Evolutionary conservation across 139 green algal genomes (phyloP).

Genomic region (Chlorella sp.): DNA sequence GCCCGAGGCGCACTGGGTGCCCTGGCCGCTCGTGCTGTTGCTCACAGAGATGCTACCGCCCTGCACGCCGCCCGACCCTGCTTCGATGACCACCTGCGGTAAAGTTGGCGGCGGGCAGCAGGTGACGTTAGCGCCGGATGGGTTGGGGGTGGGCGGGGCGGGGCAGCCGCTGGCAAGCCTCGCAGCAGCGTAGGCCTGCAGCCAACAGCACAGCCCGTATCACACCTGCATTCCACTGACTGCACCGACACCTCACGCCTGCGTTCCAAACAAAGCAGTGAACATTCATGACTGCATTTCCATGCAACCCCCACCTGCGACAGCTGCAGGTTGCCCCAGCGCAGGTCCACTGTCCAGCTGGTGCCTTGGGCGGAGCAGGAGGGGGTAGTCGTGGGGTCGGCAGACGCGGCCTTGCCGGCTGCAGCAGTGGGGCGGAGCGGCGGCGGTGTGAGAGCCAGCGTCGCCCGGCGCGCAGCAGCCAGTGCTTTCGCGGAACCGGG

Average conservation of each 20-base stretch:
- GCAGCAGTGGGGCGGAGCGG: background rate
- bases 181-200: too few species aligned
- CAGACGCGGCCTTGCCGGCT: background rate
- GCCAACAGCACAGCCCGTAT: too few species aligned
- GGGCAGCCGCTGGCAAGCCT: too few species aligned
- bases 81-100: conserved; percentile 3
- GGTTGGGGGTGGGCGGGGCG: too few species aligned
- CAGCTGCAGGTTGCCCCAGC: background rate
- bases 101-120: background rate
- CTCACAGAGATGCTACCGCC: background rate
- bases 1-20: background rate
- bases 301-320: background rate
- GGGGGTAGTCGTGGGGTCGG: background rate
- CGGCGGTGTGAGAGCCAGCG: too few species aligned
- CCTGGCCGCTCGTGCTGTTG: background rate
- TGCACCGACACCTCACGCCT: too few species aligned
- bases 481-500: too few species aligned
- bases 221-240: too few species aligned
- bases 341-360: conserved; percentile 21
- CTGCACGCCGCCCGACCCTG: background rate
- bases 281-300: too few species aligned
- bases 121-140: background rate
- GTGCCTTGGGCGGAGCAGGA: background rate
- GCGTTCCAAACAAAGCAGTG: too few species aligned
- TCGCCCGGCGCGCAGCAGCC: too few species aligned